Conservation (phyloP, 2,329 filamentous ascomycete genomes). For the Aureobasidium sp. region DNA sequence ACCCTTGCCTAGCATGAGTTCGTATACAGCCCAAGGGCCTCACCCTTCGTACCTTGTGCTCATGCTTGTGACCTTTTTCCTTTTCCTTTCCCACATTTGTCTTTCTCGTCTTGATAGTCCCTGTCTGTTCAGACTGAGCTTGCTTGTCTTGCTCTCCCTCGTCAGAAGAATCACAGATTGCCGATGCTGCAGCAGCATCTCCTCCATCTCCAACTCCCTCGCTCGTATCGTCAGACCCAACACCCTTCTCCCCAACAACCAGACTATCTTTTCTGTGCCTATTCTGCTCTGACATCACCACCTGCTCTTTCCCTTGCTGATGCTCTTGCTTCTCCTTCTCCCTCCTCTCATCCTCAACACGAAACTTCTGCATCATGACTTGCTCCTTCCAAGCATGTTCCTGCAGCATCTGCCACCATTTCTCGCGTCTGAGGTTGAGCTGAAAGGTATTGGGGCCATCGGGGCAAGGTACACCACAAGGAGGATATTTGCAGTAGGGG, state of each 20-base stretch:
- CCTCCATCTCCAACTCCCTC: background rate
- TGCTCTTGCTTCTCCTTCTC: background rate
- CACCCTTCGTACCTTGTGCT: background rate
- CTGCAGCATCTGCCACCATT: constrained; percentile 4
- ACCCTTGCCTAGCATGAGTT: background rate
- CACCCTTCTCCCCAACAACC: background rate
- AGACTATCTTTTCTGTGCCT: background rate
- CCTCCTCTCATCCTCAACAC: background rate
- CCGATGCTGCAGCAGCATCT: background rate
- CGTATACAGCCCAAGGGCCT: background rate
- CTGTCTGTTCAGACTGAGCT: background rate
- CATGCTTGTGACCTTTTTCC: background rate
- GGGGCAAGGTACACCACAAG: constrained; percentile 1
- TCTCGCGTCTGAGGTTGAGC: background rate
- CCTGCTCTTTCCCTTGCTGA: background rate
- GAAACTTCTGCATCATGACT: background rate
- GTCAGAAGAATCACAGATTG: background rate
- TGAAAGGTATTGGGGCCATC: background rate
- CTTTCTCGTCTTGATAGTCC: background rate
- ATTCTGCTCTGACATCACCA: background rate
- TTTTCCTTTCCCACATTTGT: background rate
- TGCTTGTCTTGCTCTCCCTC: background rate
- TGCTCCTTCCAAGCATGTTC: background rate
- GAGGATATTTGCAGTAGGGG: background rate
- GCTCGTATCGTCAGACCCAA: background rate